These are phyloP conservation scores for Fusarium stilboides DNA, from an alignment of 2,329 filamentous ascomycete genomes.

Conservation along the genomic window DNA sequence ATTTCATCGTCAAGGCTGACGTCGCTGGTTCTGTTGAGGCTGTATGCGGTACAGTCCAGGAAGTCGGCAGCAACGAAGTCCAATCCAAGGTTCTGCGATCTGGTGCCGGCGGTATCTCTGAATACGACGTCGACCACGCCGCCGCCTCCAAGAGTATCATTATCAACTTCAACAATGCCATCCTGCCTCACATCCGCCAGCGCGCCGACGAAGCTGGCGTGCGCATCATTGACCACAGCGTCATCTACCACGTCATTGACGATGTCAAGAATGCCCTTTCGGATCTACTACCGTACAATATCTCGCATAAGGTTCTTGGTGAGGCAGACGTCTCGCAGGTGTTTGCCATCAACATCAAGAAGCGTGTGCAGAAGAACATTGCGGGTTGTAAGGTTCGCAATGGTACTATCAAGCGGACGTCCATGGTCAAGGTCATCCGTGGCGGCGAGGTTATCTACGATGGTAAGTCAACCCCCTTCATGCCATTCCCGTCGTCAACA, in stretches of 20 bases:
- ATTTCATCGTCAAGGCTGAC: slow-evolving; percentile 92
- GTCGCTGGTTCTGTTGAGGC: slow-evolving; percentile 96
- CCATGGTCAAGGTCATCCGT: slow-evolving; percentile 80
- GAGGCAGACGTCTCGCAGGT: slow-evolving; percentile 89
- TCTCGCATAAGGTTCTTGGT: slow-evolving; percentile 81
- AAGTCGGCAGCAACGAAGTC: slow-evolving; percentile 89
- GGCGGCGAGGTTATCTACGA: slow-evolving; percentile 81
- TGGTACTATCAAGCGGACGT: slow-evolving; percentile 76
- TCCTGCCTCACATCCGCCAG: slow-evolving; percentile 77
- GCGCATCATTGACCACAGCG: slow-evolving; percentile 84
- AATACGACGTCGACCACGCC: slow-evolving; percentile 92
- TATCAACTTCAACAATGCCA: slow-evolving; percentile 86
- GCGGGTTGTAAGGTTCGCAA: slow-evolving; percentile 92
- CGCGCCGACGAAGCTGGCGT: slow-evolving; percentile 81
- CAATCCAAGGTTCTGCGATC: slow-evolving; percentile 82
- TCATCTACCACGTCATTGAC: slow-evolving; percentile 86
- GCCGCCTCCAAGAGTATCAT: slow-evolving; percentile 81
- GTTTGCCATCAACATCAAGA: slow-evolving; percentile 87
- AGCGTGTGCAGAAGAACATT: slow-evolving; percentile 78
- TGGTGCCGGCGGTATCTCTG: slow-evolving; percentile 82
- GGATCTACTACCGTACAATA: slow-evolving; percentile 75
- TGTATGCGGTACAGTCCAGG: slow-evolving; percentile 81
- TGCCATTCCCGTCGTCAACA: background rate
- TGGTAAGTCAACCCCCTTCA: slow-evolving; percentile 71
- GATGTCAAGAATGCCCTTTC: slow-evolving; percentile 79